Conservation (phyloP, 1,284 basidiomycete genomes). For the Ceratobasidium sp. region DNA sequence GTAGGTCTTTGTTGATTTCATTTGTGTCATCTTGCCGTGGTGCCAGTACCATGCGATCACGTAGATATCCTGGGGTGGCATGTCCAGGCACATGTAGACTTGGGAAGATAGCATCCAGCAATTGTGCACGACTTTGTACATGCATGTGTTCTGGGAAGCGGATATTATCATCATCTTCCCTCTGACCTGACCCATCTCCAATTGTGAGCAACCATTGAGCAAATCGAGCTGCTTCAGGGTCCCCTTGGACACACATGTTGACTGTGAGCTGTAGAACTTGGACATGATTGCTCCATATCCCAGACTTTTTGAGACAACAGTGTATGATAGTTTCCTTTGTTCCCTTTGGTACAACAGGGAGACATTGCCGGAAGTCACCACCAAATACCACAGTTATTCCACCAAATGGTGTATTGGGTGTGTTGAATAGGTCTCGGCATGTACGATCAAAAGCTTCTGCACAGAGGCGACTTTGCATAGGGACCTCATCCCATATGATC, state of each 20-base stretch:
- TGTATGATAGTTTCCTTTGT: constrained; percentile 51
- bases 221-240: constrained; percentile 49
- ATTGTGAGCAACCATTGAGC: constrained; percentile 55
- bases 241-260: constrained; percentile 53
- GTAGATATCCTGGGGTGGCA: constrained; percentile 49
- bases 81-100: constrained; percentile 40
- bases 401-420: constrained; percentile 50
- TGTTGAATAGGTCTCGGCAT: constrained; percentile 49
- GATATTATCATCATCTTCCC: constrained; percentile 45
- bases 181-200: constrained; percentile 50
- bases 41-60: constrained; percentile 52
- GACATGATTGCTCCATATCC: constrained; percentile 52
- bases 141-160: constrained; percentile 49
- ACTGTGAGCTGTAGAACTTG: constrained; percentile 48
- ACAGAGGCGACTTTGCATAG: constrained; percentile 50
- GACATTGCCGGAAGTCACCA: constrained; percentile 55
- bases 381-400: constrained; percentile 54
- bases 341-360: constrained; percentile 54
- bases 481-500: constrained; percentile 55
- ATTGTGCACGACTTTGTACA: constrained; percentile 43
- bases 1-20: constrained; percentile 49
- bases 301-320: constrained; percentile 50
- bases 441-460: constrained; percentile 52
- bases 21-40: constrained; percentile 52
- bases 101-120: constrained; percentile 51